Evolutionary conservation across 306 rosid species (phyloP).

Genomic region (Leucaena leucocephala): DNA sequence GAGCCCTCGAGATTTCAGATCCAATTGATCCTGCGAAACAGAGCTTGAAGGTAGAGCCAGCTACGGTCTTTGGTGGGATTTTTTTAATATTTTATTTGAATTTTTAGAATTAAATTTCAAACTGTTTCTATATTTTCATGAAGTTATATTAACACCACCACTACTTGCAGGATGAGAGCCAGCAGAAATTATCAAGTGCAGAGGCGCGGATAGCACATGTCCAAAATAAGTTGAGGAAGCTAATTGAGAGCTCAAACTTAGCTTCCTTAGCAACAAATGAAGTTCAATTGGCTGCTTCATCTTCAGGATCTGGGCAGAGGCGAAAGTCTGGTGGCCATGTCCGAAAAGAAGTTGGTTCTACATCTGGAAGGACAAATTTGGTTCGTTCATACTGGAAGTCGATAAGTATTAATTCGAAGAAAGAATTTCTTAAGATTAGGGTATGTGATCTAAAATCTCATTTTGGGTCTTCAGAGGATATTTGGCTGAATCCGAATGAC

Average conservation of each 20-base stretch:
- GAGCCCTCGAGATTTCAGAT: conserved; percentile 65
- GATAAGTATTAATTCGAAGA: conserved; percentile 52
- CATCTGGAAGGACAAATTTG: conserved; percentile 72
- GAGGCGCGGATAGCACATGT: conserved; percentile 66
- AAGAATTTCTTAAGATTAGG: too few species aligned
- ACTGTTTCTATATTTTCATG: too few species aligned
- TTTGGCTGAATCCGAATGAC: conserved; percentile 45
- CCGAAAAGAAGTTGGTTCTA: too few species aligned
- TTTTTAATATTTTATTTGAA: too few species aligned
- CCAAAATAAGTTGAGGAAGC: conserved; percentile 76
- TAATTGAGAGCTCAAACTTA: conserved; percentile 48
- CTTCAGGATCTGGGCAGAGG: too few species aligned
- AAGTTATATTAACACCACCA: too few species aligned
- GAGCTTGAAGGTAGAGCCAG: too few species aligned
- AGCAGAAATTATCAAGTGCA: conserved; percentile 55
- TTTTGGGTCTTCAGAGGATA: conserved; percentile 65
- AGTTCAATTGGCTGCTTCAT: too few species aligned
- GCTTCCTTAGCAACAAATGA: too few species aligned
- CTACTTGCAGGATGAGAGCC: conserved; percentile 48
- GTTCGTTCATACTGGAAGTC: conserved; percentile 77
- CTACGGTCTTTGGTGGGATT: too few species aligned
- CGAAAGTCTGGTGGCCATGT: too few species aligned
- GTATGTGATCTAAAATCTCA: conserved; percentile 49
- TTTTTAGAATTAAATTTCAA: too few species aligned
- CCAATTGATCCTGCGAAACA: conserved; percentile 34